Evolutionary conservation across 495 filamentous ascomycete genomes (phyloP), one percentile per base, ranked within the genome.

Genomic region (Amniculicola lignicola): DNA sequence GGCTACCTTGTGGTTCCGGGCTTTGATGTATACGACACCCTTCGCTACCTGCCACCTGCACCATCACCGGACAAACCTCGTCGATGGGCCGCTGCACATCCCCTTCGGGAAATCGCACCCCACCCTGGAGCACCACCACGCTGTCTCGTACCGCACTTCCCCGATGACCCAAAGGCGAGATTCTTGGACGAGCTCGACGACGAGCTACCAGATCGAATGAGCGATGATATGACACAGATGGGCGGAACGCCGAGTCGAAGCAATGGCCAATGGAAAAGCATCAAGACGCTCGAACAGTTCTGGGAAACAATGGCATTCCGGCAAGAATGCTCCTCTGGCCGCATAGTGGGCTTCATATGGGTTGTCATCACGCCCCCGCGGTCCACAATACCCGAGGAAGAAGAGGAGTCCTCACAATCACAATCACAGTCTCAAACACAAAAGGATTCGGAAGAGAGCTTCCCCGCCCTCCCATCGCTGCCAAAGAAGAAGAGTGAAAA

Each of bases 251-350:
- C 67, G 25, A 60, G 70, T n/a, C 57, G 73, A 3, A 66, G 68
- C 16, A 75, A 77, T 12, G 89, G 86, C 0, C 73, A 80, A 44
- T 99, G 93, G 93, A 85, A 80, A 61, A 90, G 84, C 60, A 84
- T 96, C 15, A 82, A 74, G 59, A 86, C 84, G 0, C 69, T 97
- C 25, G 89, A 91, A 25, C 84, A 92, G 59, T 99, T 99, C 69
- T 99, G 93, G 93, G 93, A 99, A 51, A 85, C 93, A 81, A 97
- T 99, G 93, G 85, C 90, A 12, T 96, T 89, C 65, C 77, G 93
- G 24, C 93, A 97, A 67, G 93, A 99, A 69, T 99, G 93, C 66
- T 92, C 90, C 21, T 85, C 89, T 12, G 93, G 93, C 2, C 76
- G 90, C 18, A 69, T 95, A 48, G 94, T 96, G 0, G 94, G 93